Base-by-base conservation (phyloP, 2,329 filamentous ascomycete genomes). In the Aureobasidium mangrovei region DNA sequence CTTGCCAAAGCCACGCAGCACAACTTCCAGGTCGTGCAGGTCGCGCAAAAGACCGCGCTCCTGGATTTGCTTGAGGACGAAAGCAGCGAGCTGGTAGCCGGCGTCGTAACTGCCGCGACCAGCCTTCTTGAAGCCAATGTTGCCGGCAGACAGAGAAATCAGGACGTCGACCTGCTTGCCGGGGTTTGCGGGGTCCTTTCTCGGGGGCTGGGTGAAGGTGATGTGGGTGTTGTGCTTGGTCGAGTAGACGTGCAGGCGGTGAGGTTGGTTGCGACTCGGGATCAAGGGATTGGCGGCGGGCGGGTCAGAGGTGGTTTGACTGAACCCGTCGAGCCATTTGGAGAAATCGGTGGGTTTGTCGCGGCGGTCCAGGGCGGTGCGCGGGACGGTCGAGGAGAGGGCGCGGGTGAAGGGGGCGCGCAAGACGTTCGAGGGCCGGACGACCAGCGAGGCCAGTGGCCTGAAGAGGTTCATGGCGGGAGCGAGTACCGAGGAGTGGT, bases 221-320 rank as follows among this genome's bases (percentile, higher is more conserved):
- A 98, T 80, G 71, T 97, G 89, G 24, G 88, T 93, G 75, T 98
- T 98, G 80, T 96, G 93, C 74, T 89, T 94, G 69, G 87, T 85
- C 29, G 86, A 75, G 72, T 83, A 91, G 68, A 98, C 77, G 74
- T 95, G 88, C 60, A 98, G 79, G 69, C 95, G 89, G 74, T 89
- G 89, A 2, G 87, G 85, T 47, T 54, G 53, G 9, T 35, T 32
- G 28, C 38, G 28, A 6, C 41, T n/a, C 45, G 36, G 33, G 45
- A 26, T 32, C 2, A 38, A 18, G 24, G 10, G 7, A 5, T 49
- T 29, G 26, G 29, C 29, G 6, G 36, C 38, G 9, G 53, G 53
- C n/a, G 53, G 53, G 4, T 44, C 53, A 4, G 2, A 18, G 10
- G 12, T 12, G 26, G 27, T 28, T 24, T 6, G 3, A 7, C 29